These are phyloP conservation scores for Fonsecaea erecta DNA, from an alignment of 2,329 filamentous ascomycete species.

Conservation along the genomic window DNA sequence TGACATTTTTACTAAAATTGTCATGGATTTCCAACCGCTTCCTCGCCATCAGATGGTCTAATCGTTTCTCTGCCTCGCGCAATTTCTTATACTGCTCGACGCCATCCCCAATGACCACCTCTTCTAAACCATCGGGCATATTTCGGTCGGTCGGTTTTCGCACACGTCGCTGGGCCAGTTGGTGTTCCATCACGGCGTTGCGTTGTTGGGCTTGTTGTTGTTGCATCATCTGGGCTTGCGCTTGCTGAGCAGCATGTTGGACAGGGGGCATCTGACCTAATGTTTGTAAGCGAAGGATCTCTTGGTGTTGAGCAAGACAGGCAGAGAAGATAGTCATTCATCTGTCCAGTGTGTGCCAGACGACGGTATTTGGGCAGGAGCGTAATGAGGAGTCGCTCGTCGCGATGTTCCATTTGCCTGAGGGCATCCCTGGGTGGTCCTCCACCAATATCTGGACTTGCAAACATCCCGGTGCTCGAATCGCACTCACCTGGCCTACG, in stretches of 20 bases:
- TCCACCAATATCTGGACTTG: neutral
- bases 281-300: conserved; percentile 6
- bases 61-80: conserved; percentile 80
- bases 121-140: conserved; percentile 86
- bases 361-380: conserved; percentile 3
- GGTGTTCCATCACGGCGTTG: conserved; percentile 37
- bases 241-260: conserved; percentile 34
- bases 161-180: conserved; percentile 72
- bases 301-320: conserved; percentile 5
- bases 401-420: neutral
- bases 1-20: conserved; percentile 72
- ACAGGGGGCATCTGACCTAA: conserved; percentile 32
- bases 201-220: conserved; percentile 37
- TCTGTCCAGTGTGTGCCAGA: conserved; percentile 12
- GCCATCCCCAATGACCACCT: conserved; percentile 78
- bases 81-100: conserved; percentile 81
- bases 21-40: conserved; percentile 92
- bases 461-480: conserved; percentile 3
- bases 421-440: neutral
- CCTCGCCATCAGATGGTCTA: conserved; percentile 92
- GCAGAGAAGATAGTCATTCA: conserved; percentile 5
- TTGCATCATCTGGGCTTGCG: conserved; percentile 33
- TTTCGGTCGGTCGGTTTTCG: conserved; percentile 94
- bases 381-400: neutral
- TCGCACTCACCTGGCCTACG: conserved; percentile 38